Evolutionary conservation across 2,329 filamentous ascomycete genomes (phyloP), one percentile per base, ranked within the genome.

Genomic region (Ciborinia camelliae): DNA sequence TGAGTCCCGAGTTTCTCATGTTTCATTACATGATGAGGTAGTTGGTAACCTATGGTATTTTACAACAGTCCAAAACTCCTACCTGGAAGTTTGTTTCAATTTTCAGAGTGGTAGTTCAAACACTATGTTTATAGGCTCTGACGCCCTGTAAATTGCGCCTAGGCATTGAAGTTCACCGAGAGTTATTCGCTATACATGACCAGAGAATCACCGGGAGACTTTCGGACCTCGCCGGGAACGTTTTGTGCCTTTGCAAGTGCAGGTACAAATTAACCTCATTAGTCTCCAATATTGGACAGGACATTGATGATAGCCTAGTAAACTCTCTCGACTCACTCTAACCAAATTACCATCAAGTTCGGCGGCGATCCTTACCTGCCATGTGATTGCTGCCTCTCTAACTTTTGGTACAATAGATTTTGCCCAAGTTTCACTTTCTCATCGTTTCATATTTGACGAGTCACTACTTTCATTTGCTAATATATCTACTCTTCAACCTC

Each of bases 1-100:
- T 90, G 90, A 62, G 90, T 94, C 14, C 23, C 4, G 12, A 28
- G 23, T 6, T 45, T 0, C 45, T 6, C 8, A 37, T 8, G 12
- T 37, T 1, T 37, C 4, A 37, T 37, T n/a, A n/a, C n/a, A n/a
- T n/a, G n/a, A n/a, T n/a, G n/a, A n/a, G n/a, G n/a, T n/a, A n/a
- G n/a, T n/a, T n/a, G n/a, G n/a, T n/a, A n/a, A n/a, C n/a, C n/a
- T n/a, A n/a, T n/a, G n/a, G n/a, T n/a, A 1, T 35, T 52, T 30
- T 32, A 1, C 18, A 35, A 51, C 20, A 52, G 9, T 7, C 9
- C 20, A n/a, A 12, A 35, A n/a, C 2, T n/a, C 20, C 10, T 52
- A 12, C 12, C 15, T 8, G 8, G 18, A 51, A 20, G 0, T 32
- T 18, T 51, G 3, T 12, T 1, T 35, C 20, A 35, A n/a, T 20